phyloP scores from a whole-genome alignment of 495 filamentous ascomycete species.

The Neurospora sp. region DNA sequence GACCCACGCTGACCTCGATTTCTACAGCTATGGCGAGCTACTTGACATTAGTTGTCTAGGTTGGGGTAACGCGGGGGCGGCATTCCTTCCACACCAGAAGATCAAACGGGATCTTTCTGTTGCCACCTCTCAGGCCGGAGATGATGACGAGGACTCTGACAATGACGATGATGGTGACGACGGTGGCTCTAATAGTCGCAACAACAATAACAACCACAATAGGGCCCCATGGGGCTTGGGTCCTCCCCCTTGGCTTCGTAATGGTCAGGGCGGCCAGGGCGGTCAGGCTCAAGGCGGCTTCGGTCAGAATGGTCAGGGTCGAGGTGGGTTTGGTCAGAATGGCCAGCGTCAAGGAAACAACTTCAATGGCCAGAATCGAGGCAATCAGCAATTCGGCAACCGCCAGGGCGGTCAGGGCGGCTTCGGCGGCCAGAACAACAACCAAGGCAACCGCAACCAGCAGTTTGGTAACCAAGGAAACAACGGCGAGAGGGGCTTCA shows the following conservation, averaged over 20 bases:
- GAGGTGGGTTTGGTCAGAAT: too few relatives aligned
- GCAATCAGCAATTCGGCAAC: too few relatives aligned
- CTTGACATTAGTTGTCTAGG: not conserved
- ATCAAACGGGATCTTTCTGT: not conserved
- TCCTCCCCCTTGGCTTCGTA: not conserved
- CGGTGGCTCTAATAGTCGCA: not conserved
- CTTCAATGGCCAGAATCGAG: too few relatives aligned
- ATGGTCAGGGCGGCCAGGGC: not conserved
- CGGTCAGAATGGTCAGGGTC: too few relatives aligned
- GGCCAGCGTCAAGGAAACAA: not conserved
- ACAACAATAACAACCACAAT: not conserved
- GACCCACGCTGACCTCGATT: not conserved
- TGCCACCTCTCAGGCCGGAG: not conserved
- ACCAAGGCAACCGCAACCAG: too few relatives aligned
- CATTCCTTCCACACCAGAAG: not conserved
- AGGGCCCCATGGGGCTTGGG: not conserved
- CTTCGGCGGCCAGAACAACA: too few relatives aligned
- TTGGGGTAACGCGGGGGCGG: not conserved
- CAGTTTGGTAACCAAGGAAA: too few relatives aligned
- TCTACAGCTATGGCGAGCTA: not conserved
- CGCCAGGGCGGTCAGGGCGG: too few relatives aligned
- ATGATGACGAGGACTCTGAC: not conserved
- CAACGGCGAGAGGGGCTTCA: too few relatives aligned
- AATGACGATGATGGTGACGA: not conserved
- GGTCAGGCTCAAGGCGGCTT: not conserved